Conservation (phyloP, 495 filamentous ascomycete genomes). For the Tuber brumale region DNA sequence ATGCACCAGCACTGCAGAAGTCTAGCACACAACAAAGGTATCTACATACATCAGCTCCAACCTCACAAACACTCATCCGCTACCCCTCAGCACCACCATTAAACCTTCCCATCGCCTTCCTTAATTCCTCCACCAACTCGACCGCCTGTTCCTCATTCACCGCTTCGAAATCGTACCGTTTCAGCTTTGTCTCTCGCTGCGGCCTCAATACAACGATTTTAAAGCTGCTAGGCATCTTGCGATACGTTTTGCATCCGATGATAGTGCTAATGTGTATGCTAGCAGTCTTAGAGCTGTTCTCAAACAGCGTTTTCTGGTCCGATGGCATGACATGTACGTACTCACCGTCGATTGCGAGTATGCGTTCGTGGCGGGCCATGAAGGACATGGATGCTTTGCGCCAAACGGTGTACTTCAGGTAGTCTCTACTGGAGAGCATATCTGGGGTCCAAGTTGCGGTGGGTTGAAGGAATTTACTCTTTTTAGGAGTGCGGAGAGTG, state of each 20-base stretch:
- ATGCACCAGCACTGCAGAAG: neutral
- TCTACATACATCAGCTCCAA: constrained; percentile 2
- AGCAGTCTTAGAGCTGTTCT: constrained; percentile 66
- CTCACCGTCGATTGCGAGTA: constrained; percentile 86
- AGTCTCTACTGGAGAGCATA: constrained; percentile 54
- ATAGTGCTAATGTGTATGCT: constrained; percentile 89
- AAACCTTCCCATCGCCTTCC: constrained; percentile 52
- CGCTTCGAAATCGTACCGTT: constrained; percentile 95
- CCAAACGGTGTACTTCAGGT: constrained; percentile 72
- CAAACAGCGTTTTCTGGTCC: constrained; percentile 52
- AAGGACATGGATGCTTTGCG: constrained; percentile 93
- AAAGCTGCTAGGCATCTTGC: constrained; percentile 86
- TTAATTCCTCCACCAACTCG: constrained; percentile 85
- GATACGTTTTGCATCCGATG: constrained; percentile 84
- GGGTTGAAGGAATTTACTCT: constrained; percentile 65
- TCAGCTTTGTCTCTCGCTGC: constrained; percentile 57
- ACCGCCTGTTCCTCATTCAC: constrained; percentile 68
- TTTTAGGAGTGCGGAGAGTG: constrained; percentile 47
- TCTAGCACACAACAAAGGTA: constrained; percentile 6
- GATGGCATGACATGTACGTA: constrained; percentile 90
- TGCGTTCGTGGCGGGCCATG: constrained; percentile 71
- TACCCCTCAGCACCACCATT: constrained; percentile 18
- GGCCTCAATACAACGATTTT: constrained; percentile 47
- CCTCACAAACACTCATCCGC: neutral
- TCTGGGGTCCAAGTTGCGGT: constrained; percentile 68